Evolutionary conservation across 2,329 filamentous ascomycete species (phyloP).

Genomic region (Pyrenophora seminiperda): DNA sequence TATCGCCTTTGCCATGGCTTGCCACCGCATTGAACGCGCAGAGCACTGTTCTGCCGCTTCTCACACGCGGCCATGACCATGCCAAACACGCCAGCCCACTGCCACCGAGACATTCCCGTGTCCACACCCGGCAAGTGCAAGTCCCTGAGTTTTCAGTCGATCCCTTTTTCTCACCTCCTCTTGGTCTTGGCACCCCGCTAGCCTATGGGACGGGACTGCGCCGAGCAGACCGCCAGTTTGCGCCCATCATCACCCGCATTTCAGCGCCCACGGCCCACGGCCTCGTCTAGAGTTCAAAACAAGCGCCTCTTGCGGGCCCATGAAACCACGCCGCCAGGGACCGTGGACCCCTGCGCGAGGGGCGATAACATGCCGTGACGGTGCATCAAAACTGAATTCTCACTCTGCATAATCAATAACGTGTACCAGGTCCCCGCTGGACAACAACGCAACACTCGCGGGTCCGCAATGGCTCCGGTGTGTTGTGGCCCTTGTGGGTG

Average conservation of each 20-base stretch:
- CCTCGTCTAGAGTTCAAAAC: constrained; percentile 20
- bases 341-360: constrained; percentile 2
- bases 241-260: constrained; percentile 26
- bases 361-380: not conserved
- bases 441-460: not conserved
- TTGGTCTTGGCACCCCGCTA: constrained; percentile 30
- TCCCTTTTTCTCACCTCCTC: constrained; percentile 20
- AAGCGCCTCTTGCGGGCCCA: not conserved
- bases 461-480: constrained; percentile 17
- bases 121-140: constrained; percentile 20
- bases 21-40: constrained; percentile 31
- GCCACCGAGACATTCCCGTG: constrained; percentile 5
- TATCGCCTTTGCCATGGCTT: constrained; percentile 11
- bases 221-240: constrained; percentile 41
- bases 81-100: constrained; percentile 10
- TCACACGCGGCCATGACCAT: constrained; percentile 13
- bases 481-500: constrained; percentile 1
- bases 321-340: constrained; percentile 13
- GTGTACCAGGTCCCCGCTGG: not conserved
- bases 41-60: constrained; percentile 21
- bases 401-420: not conserved
- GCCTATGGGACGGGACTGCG: constrained; percentile 8
- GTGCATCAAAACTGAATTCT: not conserved
- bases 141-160: constrained; percentile 28
- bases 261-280: constrained; percentile 3